These are phyloP conservation scores for Aspergillus latus DNA, from an alignment of 2,329 filamentous ascomycete genomes.

Conservation along the genomic window DNA sequence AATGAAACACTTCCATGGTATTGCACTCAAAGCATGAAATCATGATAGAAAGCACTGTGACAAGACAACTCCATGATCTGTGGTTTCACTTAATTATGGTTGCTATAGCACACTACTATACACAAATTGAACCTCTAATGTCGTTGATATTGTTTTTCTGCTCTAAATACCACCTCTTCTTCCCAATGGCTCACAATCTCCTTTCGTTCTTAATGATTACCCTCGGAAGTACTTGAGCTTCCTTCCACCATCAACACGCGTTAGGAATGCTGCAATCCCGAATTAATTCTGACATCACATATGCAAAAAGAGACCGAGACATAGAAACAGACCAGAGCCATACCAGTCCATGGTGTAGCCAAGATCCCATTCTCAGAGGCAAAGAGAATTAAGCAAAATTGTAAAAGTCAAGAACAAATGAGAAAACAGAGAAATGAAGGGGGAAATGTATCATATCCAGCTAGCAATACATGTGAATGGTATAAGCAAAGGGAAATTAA, in stretches of 20 bases:
- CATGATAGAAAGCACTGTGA: no score
- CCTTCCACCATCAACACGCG: constrained; percentile 18
- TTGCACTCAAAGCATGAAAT: no score
- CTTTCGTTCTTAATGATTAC: constrained; percentile 18
- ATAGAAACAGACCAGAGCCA: constrained; percentile 26
- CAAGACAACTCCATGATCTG: no score
- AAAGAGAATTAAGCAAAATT: constrained; percentile 23
- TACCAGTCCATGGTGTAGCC: constrained; percentile 27
- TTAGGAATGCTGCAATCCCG: constrained; percentile 21
- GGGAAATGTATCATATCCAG: constrained; percentile 35
- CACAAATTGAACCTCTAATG: neutral
- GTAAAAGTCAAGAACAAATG: constrained; percentile 22
- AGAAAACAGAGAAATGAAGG: constrained; percentile 22
- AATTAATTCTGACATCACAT: constrained; percentile 28
- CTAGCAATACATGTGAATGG: constrained; percentile 42
- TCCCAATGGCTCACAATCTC: constrained; percentile 9
- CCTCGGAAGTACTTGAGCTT: constrained; percentile 17
- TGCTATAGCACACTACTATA: neutral
- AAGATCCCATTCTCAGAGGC: constrained; percentile 22
- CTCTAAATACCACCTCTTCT: constrained; percentile 13
- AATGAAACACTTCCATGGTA: no score
- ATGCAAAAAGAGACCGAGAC: constrained; percentile 24
- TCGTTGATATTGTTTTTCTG: constrained; percentile 17
- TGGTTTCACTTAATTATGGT: neutral
- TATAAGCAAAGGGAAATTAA: constrained; percentile 31